Evolutionary conservation across 2,329 filamentous ascomycete species (phyloP).

Genomic region (Aspergillus ruber): DNA sequence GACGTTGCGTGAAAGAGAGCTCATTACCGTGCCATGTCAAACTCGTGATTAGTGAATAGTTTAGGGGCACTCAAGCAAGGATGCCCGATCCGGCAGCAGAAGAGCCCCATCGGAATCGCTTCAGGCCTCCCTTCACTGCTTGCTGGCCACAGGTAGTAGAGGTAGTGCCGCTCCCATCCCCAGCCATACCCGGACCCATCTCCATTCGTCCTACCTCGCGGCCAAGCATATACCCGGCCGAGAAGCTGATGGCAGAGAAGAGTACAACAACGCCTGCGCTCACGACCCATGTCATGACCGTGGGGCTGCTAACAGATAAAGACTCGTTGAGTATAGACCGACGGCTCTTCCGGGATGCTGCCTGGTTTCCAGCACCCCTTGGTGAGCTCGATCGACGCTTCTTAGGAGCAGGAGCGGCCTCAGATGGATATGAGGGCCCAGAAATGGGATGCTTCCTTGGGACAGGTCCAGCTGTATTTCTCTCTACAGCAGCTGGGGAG

Average conservation of each 20-base stretch:
- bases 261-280: slow-evolving; percentile 60
- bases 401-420: slow-evolving; percentile 11
- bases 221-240: slow-evolving; percentile 57
- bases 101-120: slow-evolving; percentile 38
- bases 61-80: slow-evolving; percentile 28
- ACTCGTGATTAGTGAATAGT: neutral
- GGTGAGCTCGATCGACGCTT: slow-evolving; percentile 31
- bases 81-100: slow-evolving; percentile 32
- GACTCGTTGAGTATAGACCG: slow-evolving; percentile 24
- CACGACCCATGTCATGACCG: slow-evolving; percentile 60
- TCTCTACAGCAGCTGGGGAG: slow-evolving; percentile 14
- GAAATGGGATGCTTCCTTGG: slow-evolving; percentile 14
- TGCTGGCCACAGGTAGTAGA: slow-evolving; percentile 40
- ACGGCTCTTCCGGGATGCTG: slow-evolving; percentile 30
- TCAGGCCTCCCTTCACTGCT: slow-evolving; percentile 39
- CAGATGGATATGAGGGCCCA: slow-evolving; percentile 10
- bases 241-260: slow-evolving; percentile 59
- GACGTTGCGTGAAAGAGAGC: too few relatives aligned
- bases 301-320: slow-evolving; percentile 45
- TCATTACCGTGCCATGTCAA: too few relatives aligned
- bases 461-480: slow-evolving; percentile 11
- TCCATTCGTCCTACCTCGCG: slow-evolving; percentile 53
- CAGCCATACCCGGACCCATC: slow-evolving; percentile 25
- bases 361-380: slow-evolving; percentile 33
- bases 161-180: slow-evolving; percentile 22